Evolutionary conservation across 2,329 filamentous ascomycete genomes (phyloP).

Genomic region (Chaetomiaceae sp.): DNA sequence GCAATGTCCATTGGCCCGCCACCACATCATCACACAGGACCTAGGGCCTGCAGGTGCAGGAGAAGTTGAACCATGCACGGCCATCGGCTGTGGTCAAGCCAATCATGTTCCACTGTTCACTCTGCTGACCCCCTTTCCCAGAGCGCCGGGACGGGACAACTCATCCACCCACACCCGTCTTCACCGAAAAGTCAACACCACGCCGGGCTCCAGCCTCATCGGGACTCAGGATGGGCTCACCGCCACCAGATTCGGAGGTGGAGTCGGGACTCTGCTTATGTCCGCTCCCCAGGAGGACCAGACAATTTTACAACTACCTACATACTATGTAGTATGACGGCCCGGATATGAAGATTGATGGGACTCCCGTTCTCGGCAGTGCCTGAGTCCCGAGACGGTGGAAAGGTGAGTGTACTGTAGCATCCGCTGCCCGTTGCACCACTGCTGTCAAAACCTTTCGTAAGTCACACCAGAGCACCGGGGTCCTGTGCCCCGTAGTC

Average conservation of each 20-base stretch:
- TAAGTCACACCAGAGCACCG: constrained; percentile 1
- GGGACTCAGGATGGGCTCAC: no score
- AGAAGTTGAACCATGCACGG: not conserved
- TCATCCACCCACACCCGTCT: not conserved
- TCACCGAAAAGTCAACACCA: not conserved
- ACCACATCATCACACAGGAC: constrained; percentile 3
- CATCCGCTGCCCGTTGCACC: not conserved
- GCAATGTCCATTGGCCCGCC: not conserved
- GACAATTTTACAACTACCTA: no score
- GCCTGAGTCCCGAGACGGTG: not conserved
- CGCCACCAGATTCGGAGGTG: no score
- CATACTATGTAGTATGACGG: not conserved
- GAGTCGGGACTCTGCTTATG: no score
- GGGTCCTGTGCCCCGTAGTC: not conserved
- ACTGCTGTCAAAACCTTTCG: constrained; percentile 4
- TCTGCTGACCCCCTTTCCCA: constrained; percentile 5
- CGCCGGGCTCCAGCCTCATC: not conserved
- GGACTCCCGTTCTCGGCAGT: no score
- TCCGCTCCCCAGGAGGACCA: no score
- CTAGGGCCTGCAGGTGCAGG: not conserved
- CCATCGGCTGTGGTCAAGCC: not conserved
- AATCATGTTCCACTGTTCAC: not conserved
- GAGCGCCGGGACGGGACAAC: constrained; percentile 5
- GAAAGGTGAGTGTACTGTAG: not conserved
- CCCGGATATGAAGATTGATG: not conserved